Evolutionary conservation across 2,329 filamentous ascomycete genomes (phyloP).

Genomic region (Byssochlamys sp.): DNA sequence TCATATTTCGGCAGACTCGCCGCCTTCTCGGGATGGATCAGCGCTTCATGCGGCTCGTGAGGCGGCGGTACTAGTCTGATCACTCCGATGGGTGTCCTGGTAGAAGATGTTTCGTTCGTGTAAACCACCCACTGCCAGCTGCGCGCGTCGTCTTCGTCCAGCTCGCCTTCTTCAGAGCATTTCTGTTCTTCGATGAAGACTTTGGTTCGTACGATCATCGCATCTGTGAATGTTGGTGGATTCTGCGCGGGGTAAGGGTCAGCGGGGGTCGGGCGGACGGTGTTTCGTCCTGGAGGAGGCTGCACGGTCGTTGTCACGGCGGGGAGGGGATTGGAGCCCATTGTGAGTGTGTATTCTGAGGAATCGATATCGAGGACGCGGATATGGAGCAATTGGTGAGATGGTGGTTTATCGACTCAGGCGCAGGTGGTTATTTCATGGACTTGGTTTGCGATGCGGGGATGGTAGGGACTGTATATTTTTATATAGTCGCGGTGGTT

Average conservation of each 20-base stretch:
- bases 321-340: not conserved
- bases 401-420: too few relatives aligned
- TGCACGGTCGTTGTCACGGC: constrained; percentile 12
- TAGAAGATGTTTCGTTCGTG: constrained; percentile 38
- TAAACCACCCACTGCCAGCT: constrained; percentile 87
- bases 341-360: not conserved
- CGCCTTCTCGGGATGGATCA: constrained; percentile 19
- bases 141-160: constrained; percentile 69
- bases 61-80: constrained; percentile 75
- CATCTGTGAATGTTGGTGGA: constrained; percentile 50
- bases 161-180: constrained; percentile 56
- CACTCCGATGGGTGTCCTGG: constrained; percentile 56
- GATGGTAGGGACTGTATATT: too few relatives aligned
- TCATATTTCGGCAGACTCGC: constrained; percentile 29
- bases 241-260: constrained; percentile 16
- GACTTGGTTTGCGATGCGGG: too few relatives aligned
- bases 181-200: constrained; percentile 52
- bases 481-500: too few relatives aligned
- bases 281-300: constrained; percentile 15
- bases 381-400: not conserved
- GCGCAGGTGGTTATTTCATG: too few relatives aligned
- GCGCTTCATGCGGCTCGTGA: constrained; percentile 53
- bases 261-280: constrained; percentile 17
- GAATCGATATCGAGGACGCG: not conserved
- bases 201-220: constrained; percentile 47